Conservation (phyloP, 371 early-diverging fungal genomes). For the Coemansia linderi region DNA sequence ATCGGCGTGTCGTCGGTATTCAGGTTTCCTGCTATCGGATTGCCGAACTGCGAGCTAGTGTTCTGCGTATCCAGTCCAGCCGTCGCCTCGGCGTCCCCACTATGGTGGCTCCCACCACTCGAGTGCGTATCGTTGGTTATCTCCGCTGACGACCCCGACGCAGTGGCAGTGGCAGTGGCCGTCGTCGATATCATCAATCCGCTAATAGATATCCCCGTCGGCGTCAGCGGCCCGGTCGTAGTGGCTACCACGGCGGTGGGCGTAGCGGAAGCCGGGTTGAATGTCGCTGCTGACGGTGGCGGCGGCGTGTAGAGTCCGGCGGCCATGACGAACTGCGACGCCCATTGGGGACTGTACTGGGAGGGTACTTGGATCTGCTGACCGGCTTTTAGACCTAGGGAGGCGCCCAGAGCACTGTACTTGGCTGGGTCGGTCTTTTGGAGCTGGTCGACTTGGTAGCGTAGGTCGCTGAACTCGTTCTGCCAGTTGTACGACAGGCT, state of each 20-base stretch:
- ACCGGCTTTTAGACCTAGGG: slow-evolving; percentile 35
- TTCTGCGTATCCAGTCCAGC: slow-evolving; percentile 2
- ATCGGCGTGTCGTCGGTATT: slow-evolving; percentile 20
- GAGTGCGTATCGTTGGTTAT: background rate
- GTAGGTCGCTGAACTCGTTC: slow-evolving; percentile 43
- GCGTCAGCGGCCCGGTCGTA: background rate
- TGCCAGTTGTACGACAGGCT: slow-evolving; percentile 51
- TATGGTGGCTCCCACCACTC: background rate
- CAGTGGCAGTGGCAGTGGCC: background rate
- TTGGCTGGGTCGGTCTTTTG: slow-evolving; percentile 35
- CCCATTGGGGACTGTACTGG: slow-evolving; percentile 32
- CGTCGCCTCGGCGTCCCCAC: background rate
- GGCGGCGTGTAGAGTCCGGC: slow-evolving; percentile 44
- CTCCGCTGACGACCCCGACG: background rate
- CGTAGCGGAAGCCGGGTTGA: slow-evolving; percentile 5
- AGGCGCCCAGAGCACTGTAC: slow-evolving; percentile 30
- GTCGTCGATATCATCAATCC: background rate
- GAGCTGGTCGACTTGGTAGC: slow-evolving; percentile 43
- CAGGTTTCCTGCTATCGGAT: slow-evolving; percentile 34
- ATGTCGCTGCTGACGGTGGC: slow-evolving; percentile 19
- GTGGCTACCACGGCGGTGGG: slow-evolving; percentile 7
- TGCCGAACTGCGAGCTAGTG: slow-evolving; percentile 29
- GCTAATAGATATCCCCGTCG: background rate
- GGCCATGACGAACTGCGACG: slow-evolving; percentile 42
- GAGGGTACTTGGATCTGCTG: slow-evolving; percentile 31